Percentiles rank a stretch among this genome's conserved stretches.
phyloP scores from a whole-genome alignment of 179 eudicot genomes.

The Monotropa hypopitys region DNA sequence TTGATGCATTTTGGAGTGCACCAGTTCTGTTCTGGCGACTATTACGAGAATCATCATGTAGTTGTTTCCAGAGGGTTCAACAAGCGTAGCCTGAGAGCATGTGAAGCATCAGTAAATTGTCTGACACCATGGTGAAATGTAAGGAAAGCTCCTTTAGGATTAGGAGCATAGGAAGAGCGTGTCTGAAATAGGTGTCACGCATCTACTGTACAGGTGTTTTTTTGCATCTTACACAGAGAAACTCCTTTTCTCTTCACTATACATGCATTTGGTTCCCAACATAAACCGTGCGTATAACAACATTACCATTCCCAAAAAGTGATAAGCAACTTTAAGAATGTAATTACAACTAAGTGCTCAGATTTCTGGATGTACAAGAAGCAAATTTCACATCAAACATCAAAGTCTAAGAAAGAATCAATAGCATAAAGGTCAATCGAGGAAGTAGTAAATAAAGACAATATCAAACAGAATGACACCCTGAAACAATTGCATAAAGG shows the following conservation, averaged over 20 bases:
- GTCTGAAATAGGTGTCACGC: not conserved
- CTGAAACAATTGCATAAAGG: not conserved
- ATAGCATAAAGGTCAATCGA: not conserved
- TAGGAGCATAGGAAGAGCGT: not conserved
- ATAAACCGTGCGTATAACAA: not conserved
- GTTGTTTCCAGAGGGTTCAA: too few species aligned
- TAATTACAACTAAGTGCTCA: not conserved
- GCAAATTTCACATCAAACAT: not conserved
- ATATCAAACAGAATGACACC: not conserved
- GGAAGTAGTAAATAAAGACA: not conserved
- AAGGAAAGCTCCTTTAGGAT: not conserved
- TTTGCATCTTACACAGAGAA: not conserved
- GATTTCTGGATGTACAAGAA: not conserved
- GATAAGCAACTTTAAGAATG: not conserved
- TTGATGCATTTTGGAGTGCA: too few species aligned
- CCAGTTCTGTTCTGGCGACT: too few species aligned
- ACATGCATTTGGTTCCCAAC: not conserved
- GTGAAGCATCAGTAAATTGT: not conserved
- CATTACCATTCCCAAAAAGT: not conserved
- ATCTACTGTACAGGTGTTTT: not conserved
- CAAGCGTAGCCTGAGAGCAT: not conserved
- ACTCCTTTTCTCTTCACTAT: not conserved
- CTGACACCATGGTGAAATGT: not conserved
- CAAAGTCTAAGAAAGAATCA: not conserved
- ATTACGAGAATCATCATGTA: too few species aligned